Evolutionary conservation across 2,329 filamentous ascomycete species (phyloP), one percentile per base, ranked within the genome.

Genomic region (Phaeoacremonium minimum): DNA sequence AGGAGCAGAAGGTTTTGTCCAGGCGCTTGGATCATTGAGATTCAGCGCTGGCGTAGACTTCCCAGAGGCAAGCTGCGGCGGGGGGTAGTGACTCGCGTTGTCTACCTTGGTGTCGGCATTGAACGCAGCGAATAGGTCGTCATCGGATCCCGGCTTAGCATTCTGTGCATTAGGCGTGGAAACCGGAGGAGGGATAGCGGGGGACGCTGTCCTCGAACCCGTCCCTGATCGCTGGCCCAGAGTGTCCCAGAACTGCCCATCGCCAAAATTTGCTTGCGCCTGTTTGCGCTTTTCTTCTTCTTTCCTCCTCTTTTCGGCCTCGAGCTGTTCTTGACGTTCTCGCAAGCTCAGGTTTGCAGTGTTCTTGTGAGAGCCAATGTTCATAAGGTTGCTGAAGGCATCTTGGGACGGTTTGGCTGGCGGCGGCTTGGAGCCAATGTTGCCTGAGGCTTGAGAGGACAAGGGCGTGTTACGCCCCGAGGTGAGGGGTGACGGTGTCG

Each of bases 361-460:
- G 36, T 64, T 62, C 56, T 81, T 82, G 34, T 73, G 64, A 18
- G 73, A 61, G 32, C 75, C 75, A 50, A 84, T 80, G 47, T 73
- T 80, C 43, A 89, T 70, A 35, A 93, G 67, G 50, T 81, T 85
- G 52, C 86, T 85, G 63, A 93, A 93, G 66, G 83, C 88, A 55
- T 93, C 87, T 32, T 73, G 63, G 6, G 75, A 60, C 4, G 62
- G 40, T 3, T 65, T 46, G 11, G 69, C 61, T 4, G 60, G 50
- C 7, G 49, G 43, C 5, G 53, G 60, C 45, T 66, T 80, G 57
- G 57, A 60, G 40, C 46, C 61, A 35, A 62, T 54, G 17, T 57
- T 46, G 5, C 68, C 67, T 13, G 71, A 71, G 6, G 53, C 63
- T 44, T 75, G 71, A 7, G 63, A 48, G 5, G 75, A 74, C 28